Percentiles rank a stretch among this genome's conserved stretches.
These are phyloP conservation scores for Adansonia grandidieri DNA, from an alignment of 441 rosid genomes.

Conservation along the genomic window DNA sequence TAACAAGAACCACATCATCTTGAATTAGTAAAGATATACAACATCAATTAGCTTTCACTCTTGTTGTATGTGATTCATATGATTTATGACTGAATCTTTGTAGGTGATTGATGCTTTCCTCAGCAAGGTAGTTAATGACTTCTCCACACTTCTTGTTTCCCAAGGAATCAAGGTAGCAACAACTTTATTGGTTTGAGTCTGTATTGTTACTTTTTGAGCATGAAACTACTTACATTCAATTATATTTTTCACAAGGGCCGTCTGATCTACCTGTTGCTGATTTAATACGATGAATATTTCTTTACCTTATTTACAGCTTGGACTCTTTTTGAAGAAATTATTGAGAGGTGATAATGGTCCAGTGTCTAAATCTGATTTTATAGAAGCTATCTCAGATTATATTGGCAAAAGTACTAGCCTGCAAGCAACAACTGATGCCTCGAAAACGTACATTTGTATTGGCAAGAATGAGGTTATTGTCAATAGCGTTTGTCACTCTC, in stretches of 20 bases:
- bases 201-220: not conserved
- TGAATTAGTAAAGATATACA: not conserved
- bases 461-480: constrained; percentile 49
- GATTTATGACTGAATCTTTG: constrained; percentile 26
- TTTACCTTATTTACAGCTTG: constrained; percentile 53
- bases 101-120: constrained; percentile 87
- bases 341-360: constrained; percentile 64
- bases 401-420: constrained; percentile 59
- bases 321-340: constrained; percentile 73
- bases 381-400: constrained; percentile 79
- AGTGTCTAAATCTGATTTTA: constrained; percentile 59
- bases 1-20: not conserved
- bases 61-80: constrained; percentile 12
- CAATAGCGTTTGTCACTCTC: constrained; percentile 33
- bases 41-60: not conserved
- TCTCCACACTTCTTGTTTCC: constrained; percentile 79
- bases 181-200: not conserved
- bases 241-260: not conserved
- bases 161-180: constrained; percentile 80
- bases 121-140: constrained; percentile 85
- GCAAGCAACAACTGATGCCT: constrained; percentile 62
- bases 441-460: constrained; percentile 73
- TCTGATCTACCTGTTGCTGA: not conserved
- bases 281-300: not conserved
- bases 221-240: not conserved